phyloP scores from a whole-genome alignment of 768 basidiomycete genomes.

The Lepiota brunneoincarnata region DNA sequence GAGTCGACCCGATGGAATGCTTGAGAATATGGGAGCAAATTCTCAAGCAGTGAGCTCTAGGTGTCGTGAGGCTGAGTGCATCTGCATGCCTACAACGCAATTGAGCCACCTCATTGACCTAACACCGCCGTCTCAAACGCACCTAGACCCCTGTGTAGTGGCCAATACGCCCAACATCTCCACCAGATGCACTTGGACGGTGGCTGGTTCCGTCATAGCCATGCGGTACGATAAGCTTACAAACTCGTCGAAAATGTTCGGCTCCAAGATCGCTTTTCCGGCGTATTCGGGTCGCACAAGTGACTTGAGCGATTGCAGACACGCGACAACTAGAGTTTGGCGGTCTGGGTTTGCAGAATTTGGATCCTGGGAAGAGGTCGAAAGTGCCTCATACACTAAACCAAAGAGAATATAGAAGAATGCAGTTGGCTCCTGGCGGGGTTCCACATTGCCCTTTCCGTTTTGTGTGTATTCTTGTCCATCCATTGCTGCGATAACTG shows the following conservation, averaged over 20 bases:
- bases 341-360: slow-evolving; percentile 39
- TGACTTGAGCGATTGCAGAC: slow-evolving; percentile 73
- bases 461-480: slow-evolving; percentile 48
- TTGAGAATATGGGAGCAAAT: slow-evolving; percentile 82
- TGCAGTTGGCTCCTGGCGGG: slow-evolving; percentile 60
- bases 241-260: slow-evolving; percentile 86
- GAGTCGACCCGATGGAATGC: slow-evolving; percentile 59
- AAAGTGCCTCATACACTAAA: slow-evolving; percentile 88
- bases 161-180: slow-evolving; percentile 66
- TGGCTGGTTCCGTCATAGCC: slow-evolving; percentile 80
- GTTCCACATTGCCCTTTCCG: slow-evolving; percentile 24
- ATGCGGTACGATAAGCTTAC: slow-evolving; percentile 85
- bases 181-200: slow-evolving; percentile 67
- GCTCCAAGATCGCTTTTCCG: slow-evolving; percentile 78
- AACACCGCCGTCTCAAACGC: slow-evolving; percentile 10
- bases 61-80: slow-evolving; percentile 39
- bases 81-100: slow-evolving; percentile 26
- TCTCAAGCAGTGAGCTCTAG: slow-evolving; percentile 68
- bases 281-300: slow-evolving; percentile 80
- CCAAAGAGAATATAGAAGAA: slow-evolving; percentile 92
- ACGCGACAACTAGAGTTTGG: slow-evolving; percentile 51
- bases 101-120: background rate
- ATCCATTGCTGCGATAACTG: slow-evolving; percentile 79
- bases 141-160: slow-evolving; percentile 31
- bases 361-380: slow-evolving; percentile 60